phyloP scores from a whole-genome alignment of 805 yeast genomes.

The Dipodascus albidus region DNA sequence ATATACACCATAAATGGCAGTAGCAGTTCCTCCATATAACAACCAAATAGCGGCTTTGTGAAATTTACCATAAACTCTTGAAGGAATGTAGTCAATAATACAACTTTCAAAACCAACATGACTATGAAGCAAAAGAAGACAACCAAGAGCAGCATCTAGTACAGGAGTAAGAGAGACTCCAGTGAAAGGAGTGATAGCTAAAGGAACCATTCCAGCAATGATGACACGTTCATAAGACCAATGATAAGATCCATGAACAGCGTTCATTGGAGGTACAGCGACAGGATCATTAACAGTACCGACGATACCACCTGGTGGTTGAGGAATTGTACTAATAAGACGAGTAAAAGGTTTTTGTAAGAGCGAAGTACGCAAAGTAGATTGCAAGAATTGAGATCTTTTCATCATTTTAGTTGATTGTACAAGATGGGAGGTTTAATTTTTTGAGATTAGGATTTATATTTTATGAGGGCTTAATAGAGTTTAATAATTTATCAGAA shows the following conservation, averaged over 20 bases:
- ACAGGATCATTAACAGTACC: slow-evolving; percentile 94
- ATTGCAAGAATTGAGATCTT: neutral
- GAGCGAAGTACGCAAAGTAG: neutral
- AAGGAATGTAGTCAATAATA: slow-evolving; percentile 85
- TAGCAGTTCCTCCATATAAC: slow-evolving; percentile 58
- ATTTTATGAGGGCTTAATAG: neutral
- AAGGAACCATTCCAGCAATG: slow-evolving; percentile 63
- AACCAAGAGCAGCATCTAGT: slow-evolving; percentile 59
- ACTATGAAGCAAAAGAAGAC: slow-evolving; percentile 61
- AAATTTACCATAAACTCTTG: slow-evolving; percentile 71
- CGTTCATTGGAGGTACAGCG: slow-evolving; percentile 50
- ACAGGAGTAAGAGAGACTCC: slow-evolving; percentile 62
- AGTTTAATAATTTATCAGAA: too few species aligned
- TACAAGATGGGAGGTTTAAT: neutral
- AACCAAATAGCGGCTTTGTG: slow-evolving; percentile 57
- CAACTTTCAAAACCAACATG: slow-evolving; percentile 84
- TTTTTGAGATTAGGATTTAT: neutral
- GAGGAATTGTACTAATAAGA: slow-evolving; percentile 34
- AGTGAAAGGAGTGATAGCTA: slow-evolving; percentile 63
- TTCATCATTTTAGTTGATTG: neutral
- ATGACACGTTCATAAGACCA: slow-evolving; percentile 83
- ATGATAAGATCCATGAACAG: slow-evolving; percentile 74
- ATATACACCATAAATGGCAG: slow-evolving; percentile 72
- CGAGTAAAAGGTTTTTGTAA: neutral
- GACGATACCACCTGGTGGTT: slow-evolving; percentile 80